phyloP scores from a whole-genome alignment of 2,329 filamentous ascomycete species.

The Trichoderma koningiopsis region DNA sequence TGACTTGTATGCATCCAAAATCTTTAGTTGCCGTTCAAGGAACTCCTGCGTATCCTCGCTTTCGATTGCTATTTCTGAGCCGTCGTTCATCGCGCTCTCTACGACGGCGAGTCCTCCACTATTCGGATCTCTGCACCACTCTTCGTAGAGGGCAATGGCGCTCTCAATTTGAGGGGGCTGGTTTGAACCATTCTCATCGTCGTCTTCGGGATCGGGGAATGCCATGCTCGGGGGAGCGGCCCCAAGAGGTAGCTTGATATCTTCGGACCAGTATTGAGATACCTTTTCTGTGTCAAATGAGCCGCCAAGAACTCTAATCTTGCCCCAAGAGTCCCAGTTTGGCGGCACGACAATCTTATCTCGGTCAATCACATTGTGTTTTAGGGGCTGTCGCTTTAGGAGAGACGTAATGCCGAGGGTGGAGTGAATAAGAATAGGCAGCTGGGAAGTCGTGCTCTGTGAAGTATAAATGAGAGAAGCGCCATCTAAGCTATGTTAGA shows the following conservation, averaged over 20 bases:
- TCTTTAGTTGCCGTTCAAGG: conserved; percentile 71
- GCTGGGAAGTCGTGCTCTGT: conserved; percentile 72
- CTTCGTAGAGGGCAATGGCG: conserved; percentile 74
- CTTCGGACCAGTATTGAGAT: conserved; percentile 81
- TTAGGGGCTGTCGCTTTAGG: conserved; percentile 74
- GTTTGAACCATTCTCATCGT: conserved; percentile 13
- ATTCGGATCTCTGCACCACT: conserved; percentile 75
- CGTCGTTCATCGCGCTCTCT: conserved; percentile 44
- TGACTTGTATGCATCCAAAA: conserved; percentile 67
- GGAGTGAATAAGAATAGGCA: conserved; percentile 80
- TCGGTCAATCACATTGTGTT: conserved; percentile 88
- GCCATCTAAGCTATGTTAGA: conserved; percentile 59
- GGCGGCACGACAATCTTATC: conserved; percentile 93
- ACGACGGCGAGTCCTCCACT: conserved; percentile 54
- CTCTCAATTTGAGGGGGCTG: conserved; percentile 47
- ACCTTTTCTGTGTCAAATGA: conserved; percentile 89
- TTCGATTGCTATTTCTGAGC: conserved; percentile 39
- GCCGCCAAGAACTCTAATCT: conserved; percentile 88
- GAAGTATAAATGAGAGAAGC: conserved; percentile 84
- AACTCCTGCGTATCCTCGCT: conserved; percentile 73
- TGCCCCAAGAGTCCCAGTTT: conserved; percentile 99
- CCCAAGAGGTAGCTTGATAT: conserved; percentile 63
- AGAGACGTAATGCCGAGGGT: conserved; percentile 84
- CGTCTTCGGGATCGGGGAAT: conserved; percentile 30
- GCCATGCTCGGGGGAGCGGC: conserved; percentile 34